Evolutionary conservation across 108 stramenopile species (phyloP).

Genomic region (Parietichytrium sp.): DNA sequence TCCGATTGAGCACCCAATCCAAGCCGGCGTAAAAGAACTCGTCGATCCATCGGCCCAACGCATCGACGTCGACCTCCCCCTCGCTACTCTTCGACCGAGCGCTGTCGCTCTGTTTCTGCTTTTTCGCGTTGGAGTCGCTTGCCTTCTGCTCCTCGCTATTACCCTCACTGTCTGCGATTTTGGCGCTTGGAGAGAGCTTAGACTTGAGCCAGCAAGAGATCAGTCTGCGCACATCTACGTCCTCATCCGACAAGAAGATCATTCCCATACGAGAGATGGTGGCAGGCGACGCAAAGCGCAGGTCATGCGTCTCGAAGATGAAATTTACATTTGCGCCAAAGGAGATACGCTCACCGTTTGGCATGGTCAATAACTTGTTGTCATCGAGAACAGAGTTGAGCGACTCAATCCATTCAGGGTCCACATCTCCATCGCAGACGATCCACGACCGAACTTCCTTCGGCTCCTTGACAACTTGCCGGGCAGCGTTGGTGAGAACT

Average conservation of each 20-base stretch:
- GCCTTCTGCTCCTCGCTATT: too few species aligned
- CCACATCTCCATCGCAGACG: conserved; percentile 59
- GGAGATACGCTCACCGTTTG: conserved; percentile 68
- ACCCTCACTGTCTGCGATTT: too few species aligned
- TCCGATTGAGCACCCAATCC: conserved; percentile 9
- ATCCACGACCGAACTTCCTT: conserved; percentile 57
- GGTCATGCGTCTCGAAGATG: conserved; percentile 70
- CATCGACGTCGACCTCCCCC: too few species aligned
- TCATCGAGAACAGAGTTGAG: conserved; percentile 69
- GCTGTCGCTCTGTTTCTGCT: neutral
- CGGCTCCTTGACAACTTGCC: conserved; percentile 61
- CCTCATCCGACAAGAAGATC: conserved; percentile 69
- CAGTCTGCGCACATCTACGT: conserved; percentile 56
- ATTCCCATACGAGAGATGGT: conserved; percentile 69
- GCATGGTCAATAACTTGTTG: conserved; percentile 70
- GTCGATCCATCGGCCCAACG: conserved; percentile 54
- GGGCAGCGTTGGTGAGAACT: conserved; percentile 65
- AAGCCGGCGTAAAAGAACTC: conserved; percentile 56
- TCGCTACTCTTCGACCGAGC: too few species aligned
- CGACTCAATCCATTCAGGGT: conserved; percentile 64
- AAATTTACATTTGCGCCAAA: conserved; percentile 70
- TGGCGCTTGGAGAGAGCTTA: neutral
- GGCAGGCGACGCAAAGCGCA: conserved; percentile 65
- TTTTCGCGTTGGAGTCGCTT: neutral
- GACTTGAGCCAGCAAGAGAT: conserved; percentile 43